These are phyloP conservation scores for Kitagawia praeruptora DNA, from an alignment of 129 eudicot genomes.

Conservation along the genomic window DNA sequence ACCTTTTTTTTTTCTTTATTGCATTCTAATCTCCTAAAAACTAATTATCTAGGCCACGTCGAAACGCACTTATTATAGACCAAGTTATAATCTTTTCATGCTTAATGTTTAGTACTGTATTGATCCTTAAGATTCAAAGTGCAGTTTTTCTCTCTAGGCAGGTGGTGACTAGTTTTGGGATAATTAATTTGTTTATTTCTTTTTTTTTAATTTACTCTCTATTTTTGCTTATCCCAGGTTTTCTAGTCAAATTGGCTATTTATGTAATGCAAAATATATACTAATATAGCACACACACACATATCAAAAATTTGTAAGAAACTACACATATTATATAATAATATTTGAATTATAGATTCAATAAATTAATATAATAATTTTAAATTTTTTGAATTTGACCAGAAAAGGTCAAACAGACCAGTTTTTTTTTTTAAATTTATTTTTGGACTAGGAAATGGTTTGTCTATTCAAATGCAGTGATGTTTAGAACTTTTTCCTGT, in stretches of 20 bases:
- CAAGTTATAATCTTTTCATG: not conserved
- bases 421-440: not conserved
- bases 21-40: not conserved
- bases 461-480: no score
- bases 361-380: not conserved
- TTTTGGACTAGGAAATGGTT: not conserved
- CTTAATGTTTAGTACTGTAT: not conserved
- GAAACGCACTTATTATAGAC: not conserved
- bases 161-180: not conserved
- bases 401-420: not conserved
- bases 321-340: not conserved
- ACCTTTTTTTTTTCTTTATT: not conserved
- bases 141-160: not conserved
- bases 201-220: not conserved
- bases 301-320: not conserved
- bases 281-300: not conserved
- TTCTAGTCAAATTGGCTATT: not conserved
- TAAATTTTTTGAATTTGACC: not conserved
- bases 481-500: not conserved
- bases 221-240: not conserved
- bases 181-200: not conserved
- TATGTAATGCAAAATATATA: not conserved
- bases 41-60: not conserved
- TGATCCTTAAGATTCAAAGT: constrained; percentile 1
- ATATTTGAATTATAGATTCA: not conserved